Conservation (phyloP, 192 early-diverging fungal genomes). For the Dissophora ornata region DNA sequence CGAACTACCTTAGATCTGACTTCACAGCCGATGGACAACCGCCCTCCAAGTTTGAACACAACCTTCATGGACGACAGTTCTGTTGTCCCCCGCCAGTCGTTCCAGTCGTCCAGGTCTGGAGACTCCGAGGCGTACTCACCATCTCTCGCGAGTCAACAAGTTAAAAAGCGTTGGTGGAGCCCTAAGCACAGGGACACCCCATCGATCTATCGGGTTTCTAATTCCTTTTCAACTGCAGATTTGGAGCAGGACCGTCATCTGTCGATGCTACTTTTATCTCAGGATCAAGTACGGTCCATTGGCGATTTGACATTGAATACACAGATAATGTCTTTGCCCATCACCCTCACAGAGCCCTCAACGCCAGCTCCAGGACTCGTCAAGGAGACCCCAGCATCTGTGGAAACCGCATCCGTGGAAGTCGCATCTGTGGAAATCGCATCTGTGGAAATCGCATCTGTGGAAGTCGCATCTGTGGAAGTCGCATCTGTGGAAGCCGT, state of each 20-base stretch:
- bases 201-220: constrained; percentile 35
- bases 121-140: constrained; percentile 32
- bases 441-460: constrained; percentile 22
- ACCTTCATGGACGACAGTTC: constrained; percentile 29
- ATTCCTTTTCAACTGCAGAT: constrained; percentile 35
- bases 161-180: constrained; percentile 48
- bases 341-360: constrained; percentile 11
- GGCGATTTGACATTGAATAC: constrained; percentile 29
- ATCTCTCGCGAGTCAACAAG: no score
- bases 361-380: constrained; percentile 4
- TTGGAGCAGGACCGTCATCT: constrained; percentile 33
- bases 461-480: no score
- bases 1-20: constrained; percentile 26
- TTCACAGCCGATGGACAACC: constrained; percentile 10
- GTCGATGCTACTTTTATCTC: constrained; percentile 7
- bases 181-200: constrained; percentile 27
- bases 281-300: constrained; percentile 22
- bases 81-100: constrained; percentile 17
- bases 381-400: constrained; percentile 21
- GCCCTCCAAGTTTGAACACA: constrained; percentile 42
- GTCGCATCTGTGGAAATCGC: not conserved
- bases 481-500: constrained; percentile 20
- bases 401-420: constrained; percentile 3
- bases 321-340: constrained; percentile 23
- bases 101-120: constrained; percentile 47